Evolutionary conservation across 2,329 filamentous ascomycete genomes (phyloP), one percentile per base, ranked within the genome.

Genomic region (Fusarium mundagurra): DNA sequence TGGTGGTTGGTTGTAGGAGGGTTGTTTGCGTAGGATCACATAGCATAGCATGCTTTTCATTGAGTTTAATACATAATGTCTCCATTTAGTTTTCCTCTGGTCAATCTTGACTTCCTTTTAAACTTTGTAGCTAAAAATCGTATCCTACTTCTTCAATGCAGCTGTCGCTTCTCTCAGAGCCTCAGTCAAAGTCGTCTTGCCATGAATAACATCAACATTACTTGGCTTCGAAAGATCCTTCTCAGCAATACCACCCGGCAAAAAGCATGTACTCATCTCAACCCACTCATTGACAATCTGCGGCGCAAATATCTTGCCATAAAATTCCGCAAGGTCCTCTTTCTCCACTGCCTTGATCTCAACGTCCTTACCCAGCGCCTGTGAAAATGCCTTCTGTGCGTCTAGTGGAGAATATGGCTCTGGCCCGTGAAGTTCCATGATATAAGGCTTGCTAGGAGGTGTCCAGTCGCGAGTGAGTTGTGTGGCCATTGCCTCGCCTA

Each of bases 391-490:
- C 5, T 64, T 45, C 41, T 81, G 78, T 4, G 80, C 77, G 55
- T 84, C 81, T 0, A 73, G 41, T 0, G 82, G 72, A 8, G 72
- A 77, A 64, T 83, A 82, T 0, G 66, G 41, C 7, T 71, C 64
- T 2, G 81, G 82, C 0, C 81, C 82, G 6, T 79, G 77, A 3
- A 84, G 76, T 27, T 82, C 81, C 45, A 79, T 79, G 18, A 82
- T 67, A 60, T 78, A 75, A 1, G 80, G 81, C 41, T 65, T 79
- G 1, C 43, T 34, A 1, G 76, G 67, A 4, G 77, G 74, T 2
- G 34, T 14, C 6, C 74, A 67, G 14, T 58, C 65, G 54, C 72
- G 80, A 61, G 55, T 61, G 4, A 80, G 62, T 13, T 80, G 69
- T 10, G 73, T 62, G 1, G 81, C 81, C 31, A 83, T 67, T 17